phyloP scores from a whole-genome alignment of 116 monocot genomes.

The Zostera marina region DNA sequence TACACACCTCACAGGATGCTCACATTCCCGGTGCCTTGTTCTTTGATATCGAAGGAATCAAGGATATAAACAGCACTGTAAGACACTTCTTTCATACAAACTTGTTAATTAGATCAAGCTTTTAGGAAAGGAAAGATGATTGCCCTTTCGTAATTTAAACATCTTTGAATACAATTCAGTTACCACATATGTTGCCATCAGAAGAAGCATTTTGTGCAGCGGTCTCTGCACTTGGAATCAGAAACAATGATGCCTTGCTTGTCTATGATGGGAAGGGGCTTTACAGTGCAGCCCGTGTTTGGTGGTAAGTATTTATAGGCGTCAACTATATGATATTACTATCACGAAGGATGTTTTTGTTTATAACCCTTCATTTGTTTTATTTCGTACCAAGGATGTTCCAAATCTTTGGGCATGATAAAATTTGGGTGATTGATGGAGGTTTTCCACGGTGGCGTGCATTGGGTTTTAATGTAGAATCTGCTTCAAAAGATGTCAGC shows the following conservation, averaged over 20 bases:
- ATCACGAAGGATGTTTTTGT: no score
- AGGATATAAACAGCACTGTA: slow-evolving; percentile 36
- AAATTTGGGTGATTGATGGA: slow-evolving; percentile 90
- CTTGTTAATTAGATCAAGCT: no score
- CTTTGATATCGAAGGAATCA: slow-evolving; percentile 73
- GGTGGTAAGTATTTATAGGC: slow-evolving; percentile 54
- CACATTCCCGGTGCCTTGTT: slow-evolving; percentile 65
- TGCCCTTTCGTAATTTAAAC: no score
- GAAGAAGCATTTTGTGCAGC: slow-evolving; percentile 90
- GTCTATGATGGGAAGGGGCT: slow-evolving; percentile 98
- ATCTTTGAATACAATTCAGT: slow-evolving; percentile 28
- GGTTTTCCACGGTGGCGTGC: slow-evolving; percentile 89
- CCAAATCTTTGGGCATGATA: slow-evolving; percentile 82
- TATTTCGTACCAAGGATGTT: slow-evolving; percentile 62
- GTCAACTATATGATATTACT: no score
- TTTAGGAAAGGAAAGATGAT: no score
- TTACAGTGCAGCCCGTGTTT: slow-evolving; percentile 94
- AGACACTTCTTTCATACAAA: slow-evolving; percentile 8
- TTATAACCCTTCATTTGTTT: not conserved
- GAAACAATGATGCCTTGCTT: slow-evolving; percentile 65
- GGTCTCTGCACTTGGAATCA: slow-evolving; percentile 89
- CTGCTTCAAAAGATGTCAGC: slow-evolving; percentile 78
- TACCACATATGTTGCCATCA: slow-evolving; percentile 97
- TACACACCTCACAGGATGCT: slow-evolving; percentile 28
- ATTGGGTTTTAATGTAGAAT: slow-evolving; percentile 82